A percentile compares a stretch with the other conserved stretches of the same genome.
Evolutionary conservation across 2,329 filamentous ascomycete genomes (phyloP).

Genomic region (Paracamarosporium sp.): DNA sequence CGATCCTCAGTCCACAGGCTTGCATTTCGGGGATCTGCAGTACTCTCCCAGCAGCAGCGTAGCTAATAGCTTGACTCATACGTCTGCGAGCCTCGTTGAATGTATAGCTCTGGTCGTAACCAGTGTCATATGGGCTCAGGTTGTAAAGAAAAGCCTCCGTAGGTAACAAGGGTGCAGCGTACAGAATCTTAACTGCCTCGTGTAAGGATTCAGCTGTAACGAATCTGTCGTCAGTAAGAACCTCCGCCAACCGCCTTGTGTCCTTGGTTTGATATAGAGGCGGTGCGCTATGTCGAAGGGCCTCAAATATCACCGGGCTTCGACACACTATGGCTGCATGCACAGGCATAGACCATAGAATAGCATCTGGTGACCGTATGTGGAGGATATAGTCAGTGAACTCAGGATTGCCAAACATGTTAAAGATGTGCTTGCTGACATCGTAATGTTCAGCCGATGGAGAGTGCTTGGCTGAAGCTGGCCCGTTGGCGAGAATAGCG

Average conservation of each 20-base stretch:
- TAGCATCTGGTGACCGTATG: conserved; percentile 34
- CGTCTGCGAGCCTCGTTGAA: conserved; percentile 41
- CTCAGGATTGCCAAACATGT: conserved; percentile 43
- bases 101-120: conserved; percentile 25
- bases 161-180: conserved; percentile 41
- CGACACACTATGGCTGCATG: conserved; percentile 44
- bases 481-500: conserved; percentile 26
- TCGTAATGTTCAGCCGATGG: conserved; percentile 31
- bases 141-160: conserved; percentile 36
- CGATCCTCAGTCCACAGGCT: conserved; percentile 66
- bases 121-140: conserved; percentile 33
- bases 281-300: conserved; percentile 30
- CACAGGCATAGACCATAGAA: conserved; percentile 40
- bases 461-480: conserved; percentile 20
- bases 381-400: conserved; percentile 47
- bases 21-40: conserved; percentile 64
- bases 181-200: conserved; percentile 46
- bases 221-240: conserved; percentile 35
- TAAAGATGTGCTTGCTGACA: conserved; percentile 40
- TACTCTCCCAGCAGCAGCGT: conserved; percentile 68
- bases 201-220: conserved; percentile 37
- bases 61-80: conserved; percentile 58
- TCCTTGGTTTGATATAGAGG: conserved; percentile 30
- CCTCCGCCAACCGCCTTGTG: conserved; percentile 31
- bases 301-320: conserved; percentile 41